Evolutionary conservation across 2,329 filamentous ascomycete species (phyloP).

Genomic region (Claviceps sorghi): DNA sequence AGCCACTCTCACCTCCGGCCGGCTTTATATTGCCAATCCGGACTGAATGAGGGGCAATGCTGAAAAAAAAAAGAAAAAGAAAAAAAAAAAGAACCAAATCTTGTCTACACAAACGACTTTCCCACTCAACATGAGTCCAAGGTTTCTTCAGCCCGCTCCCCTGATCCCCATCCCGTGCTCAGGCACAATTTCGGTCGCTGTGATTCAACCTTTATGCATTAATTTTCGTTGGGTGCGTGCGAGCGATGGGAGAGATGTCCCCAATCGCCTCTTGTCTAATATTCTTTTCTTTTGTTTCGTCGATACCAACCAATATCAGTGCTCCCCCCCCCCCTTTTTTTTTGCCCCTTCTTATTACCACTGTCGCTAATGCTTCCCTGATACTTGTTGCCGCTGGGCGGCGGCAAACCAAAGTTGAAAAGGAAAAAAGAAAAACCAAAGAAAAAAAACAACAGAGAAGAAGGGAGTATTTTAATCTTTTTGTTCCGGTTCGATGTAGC

Average conservation of each 20-base stretch:
- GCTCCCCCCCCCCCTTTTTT: neutral
- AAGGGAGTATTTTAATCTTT: neutral
- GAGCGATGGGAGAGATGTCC: conserved; percentile 6
- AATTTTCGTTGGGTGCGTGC: conserved; percentile 7
- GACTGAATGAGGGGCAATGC: conserved; percentile 32
- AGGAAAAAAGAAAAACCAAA: neutral
- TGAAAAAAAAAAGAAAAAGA: neutral
- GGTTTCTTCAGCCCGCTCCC: neutral
- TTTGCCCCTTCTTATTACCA: neutral
- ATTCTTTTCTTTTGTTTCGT: conserved; percentile 3
- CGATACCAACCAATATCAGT: conserved; percentile 13
- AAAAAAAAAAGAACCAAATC: neutral
- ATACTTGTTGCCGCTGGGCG: neutral
- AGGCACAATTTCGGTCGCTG: neutral
- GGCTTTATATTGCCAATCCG: conserved; percentile 76
- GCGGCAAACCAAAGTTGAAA: neutral
- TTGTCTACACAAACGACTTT: neutral
- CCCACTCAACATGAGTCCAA: neutral
- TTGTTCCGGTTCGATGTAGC: neutral
- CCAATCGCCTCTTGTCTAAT: conserved; percentile 8
- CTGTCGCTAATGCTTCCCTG: conserved; percentile 1
- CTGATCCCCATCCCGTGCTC: neutral
- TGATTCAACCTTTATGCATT: conserved; percentile 6
- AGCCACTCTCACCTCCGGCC: conserved; percentile 56
- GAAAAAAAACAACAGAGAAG: neutral